Conservation (phyloP, 106 monocot genomes). For the Agapanthus africanus region DNA sequence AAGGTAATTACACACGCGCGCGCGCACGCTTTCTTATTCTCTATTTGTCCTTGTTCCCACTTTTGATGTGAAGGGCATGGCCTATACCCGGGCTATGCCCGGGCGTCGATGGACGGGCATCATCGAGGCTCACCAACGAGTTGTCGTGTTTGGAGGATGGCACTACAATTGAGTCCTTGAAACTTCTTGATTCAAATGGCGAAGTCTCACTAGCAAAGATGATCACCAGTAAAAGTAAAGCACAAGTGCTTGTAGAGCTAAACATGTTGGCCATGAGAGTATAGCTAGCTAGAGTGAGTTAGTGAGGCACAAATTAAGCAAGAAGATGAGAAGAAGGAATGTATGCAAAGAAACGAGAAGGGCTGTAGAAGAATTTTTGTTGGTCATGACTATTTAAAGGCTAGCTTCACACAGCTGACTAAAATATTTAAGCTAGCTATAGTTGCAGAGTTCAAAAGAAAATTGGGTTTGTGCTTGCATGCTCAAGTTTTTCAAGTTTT, state of each 20-base stretch:
- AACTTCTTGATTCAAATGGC: neutral
- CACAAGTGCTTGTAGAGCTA: neutral
- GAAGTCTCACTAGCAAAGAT: neutral
- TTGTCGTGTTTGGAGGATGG: too few relatives aligned
- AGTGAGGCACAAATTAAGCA: too few relatives aligned
- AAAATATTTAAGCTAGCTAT: too few relatives aligned
- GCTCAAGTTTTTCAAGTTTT: too few relatives aligned
- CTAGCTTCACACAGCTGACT: too few relatives aligned
- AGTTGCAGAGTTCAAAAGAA: too few relatives aligned
- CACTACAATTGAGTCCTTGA: neutral
- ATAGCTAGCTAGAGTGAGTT: neutral
- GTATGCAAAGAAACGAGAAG: too few relatives aligned
- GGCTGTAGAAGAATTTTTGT: too few relatives aligned
- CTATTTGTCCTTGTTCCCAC: neutral
- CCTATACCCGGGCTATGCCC: slow-evolving; percentile 2
- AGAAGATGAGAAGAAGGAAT: too few relatives aligned
- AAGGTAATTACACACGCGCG: too few relatives aligned
- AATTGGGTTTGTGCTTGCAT: too few relatives aligned
- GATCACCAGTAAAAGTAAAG: neutral
- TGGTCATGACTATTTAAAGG: neutral
- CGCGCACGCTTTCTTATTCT: too few relatives aligned
- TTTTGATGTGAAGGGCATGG: neutral
- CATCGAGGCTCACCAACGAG: neutral
- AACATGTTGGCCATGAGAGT: neutral
- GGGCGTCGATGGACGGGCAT: neutral